Conservation (phyloP, 2,329 filamentous ascomycete genomes). For the Exophiala viscosa region DNA sequence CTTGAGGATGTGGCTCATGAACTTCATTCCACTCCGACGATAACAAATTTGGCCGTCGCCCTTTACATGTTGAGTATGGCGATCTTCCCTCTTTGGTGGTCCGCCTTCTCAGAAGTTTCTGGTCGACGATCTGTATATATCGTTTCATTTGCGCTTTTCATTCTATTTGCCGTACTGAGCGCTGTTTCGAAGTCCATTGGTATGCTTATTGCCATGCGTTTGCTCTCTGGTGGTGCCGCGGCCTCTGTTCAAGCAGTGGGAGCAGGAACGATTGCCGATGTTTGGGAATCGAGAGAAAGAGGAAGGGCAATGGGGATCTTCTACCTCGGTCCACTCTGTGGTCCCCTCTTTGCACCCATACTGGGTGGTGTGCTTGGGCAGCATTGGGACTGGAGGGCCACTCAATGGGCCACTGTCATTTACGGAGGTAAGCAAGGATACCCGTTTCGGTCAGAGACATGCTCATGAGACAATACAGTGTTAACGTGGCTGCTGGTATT, state of each 20-base stretch:
- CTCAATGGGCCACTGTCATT: conserved; percentile 71
- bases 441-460: neutral
- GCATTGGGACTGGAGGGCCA: conserved; percentile 68
- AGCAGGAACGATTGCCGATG: conserved; percentile 75
- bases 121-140: conserved; percentile 78
- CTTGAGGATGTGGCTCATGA: conserved; percentile 61
- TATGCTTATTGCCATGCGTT: conserved; percentile 74
- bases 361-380: conserved; percentile 70
- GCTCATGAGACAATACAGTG: conserved; percentile 20
- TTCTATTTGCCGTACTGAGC: conserved; percentile 65
- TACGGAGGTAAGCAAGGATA: conserved; percentile 51
- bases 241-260: conserved; percentile 80
- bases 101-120: conserved; percentile 67
- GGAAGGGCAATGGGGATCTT: conserved; percentile 80
- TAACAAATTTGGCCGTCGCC: conserved; percentile 72
- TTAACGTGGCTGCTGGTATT: conserved; percentile 40
- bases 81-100: conserved; percentile 86
- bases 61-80: conserved; percentile 80
- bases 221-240: conserved; percentile 70
- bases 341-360: conserved; percentile 71
- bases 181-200: conserved; percentile 66
- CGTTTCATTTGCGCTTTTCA: conserved; percentile 67
- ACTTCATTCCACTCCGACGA: conserved; percentile 59
- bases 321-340: conserved; percentile 73
- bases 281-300: conserved; percentile 70